Evolutionary conservation across 148 eudicot genomes (phyloP).

Genomic region (Talinum fruticosum): DNA sequence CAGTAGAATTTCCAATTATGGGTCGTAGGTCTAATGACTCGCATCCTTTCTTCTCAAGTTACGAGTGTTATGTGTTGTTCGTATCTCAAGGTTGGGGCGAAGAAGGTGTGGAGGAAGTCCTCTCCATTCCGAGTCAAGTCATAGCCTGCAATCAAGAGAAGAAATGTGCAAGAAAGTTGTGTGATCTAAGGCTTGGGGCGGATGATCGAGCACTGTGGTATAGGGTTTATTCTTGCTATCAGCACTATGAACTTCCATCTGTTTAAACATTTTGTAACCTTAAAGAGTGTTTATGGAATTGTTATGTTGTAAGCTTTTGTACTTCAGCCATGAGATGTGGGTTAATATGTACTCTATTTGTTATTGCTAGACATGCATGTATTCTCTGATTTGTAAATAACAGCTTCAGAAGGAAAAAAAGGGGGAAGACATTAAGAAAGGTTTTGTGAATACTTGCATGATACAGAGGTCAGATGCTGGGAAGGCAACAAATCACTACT

Average conservation of each 20-base stretch:
- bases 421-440: too few relatives aligned
- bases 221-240: constrained; percentile 11
- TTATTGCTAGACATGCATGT: background rate
- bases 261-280: background rate
- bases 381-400: too few relatives aligned
- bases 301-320: background rate
- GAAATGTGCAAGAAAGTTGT: background rate
- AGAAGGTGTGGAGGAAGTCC: constrained; percentile 9
- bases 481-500: too few relatives aligned
- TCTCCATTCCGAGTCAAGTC: constrained; percentile 25
- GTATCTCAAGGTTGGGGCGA: background rate
- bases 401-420: too few relatives aligned
- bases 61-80: constrained; percentile 19
- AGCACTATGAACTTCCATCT: constrained; percentile 17
- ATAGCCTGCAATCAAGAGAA: constrained; percentile 16
- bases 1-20: constrained; percentile 7
- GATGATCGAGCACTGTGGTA: constrained; percentile 18
- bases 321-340: background rate
- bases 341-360: background rate
- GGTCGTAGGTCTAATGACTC: constrained; percentile 1
- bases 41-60: constrained; percentile 20
- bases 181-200: constrained; percentile 11
- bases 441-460: too few relatives aligned
- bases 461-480: too few relatives aligned
- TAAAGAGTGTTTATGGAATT: background rate